These are phyloP conservation scores for Rhizopus microsporus DNA, from an alignment of 371 early-diverging fungal genomes.

Conservation along the genomic window DNA sequence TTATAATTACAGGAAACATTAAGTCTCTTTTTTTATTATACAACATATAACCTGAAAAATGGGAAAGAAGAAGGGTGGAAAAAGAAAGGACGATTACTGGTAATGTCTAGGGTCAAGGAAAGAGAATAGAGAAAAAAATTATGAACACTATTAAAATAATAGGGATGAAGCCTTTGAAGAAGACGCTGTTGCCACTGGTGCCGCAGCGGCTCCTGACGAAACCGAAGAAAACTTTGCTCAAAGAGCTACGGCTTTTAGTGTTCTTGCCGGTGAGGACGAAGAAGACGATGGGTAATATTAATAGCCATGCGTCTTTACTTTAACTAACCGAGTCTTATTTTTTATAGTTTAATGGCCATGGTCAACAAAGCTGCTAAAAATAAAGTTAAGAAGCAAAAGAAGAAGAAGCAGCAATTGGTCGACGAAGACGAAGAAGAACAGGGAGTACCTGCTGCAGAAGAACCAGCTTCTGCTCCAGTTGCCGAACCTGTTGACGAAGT, in stretches of 20 bases:
- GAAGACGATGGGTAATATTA: constrained; percentile 35
- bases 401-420: constrained; percentile 29
- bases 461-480: constrained; percentile 16
- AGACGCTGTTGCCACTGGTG: constrained; percentile 38
- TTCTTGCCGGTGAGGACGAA: constrained; percentile 33
- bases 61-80: constrained; percentile 55
- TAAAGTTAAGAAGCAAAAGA: constrained; percentile 55
- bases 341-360: constrained; percentile 52
- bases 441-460: constrained; percentile 12
- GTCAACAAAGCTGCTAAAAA: constrained; percentile 51
- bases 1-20: neutral
- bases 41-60: constrained; percentile 20
- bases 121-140: neutral
- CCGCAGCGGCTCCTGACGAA: constrained; percentile 34
- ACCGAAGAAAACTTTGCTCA: constrained; percentile 35
- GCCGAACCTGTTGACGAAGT: constrained; percentile 20
- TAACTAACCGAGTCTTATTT: constrained; percentile 1
- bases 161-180: constrained; percentile 39
- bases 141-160: neutral
- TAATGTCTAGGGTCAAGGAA: constrained; percentile 8
- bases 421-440: constrained; percentile 27
- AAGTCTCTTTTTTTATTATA: neutral
- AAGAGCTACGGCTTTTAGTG: constrained; percentile 36
- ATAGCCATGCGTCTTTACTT: neutral
- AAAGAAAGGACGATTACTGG: constrained; percentile 58